Conservation (phyloP, 108 stramenopile genomes). For the Skeletonema costatum region DNA sequence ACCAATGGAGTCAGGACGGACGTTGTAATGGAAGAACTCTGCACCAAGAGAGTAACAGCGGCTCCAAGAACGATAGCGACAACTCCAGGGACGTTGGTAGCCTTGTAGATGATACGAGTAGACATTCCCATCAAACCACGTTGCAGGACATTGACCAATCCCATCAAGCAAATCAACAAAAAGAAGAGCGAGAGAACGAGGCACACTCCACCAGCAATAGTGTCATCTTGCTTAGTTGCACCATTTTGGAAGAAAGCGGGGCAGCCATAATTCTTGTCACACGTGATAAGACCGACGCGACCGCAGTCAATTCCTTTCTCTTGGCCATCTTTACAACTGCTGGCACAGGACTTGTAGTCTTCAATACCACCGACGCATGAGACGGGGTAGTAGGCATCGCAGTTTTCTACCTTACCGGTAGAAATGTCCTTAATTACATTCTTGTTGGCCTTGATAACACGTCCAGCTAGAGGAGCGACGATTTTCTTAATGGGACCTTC, state of each 20-base stretch:
- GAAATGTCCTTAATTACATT: constrained; percentile 74
- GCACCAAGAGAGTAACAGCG: constrained; percentile 83
- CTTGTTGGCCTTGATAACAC: constrained; percentile 80
- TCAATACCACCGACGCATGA: constrained; percentile 47
- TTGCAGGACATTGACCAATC: constrained; percentile 79
- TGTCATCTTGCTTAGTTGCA: constrained; percentile 65
- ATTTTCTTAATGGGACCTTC: constrained; percentile 78
- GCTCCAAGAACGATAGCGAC: constrained; percentile 78
- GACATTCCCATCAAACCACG: constrained; percentile 75
- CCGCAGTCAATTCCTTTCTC: constrained; percentile 30
- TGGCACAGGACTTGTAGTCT: constrained; percentile 53
- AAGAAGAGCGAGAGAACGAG: constrained; percentile 76
- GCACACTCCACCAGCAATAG: constrained; percentile 67
- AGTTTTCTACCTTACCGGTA: constrained; percentile 45
- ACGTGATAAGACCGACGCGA: constrained; percentile 69
- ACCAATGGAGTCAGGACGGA: constrained; percentile 85
- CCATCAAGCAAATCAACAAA: constrained; percentile 76
- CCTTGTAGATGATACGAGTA: constrained; percentile 84
- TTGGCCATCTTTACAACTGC: constrained; percentile 17
- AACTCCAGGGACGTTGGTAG: constrained; percentile 84
- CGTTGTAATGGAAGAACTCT: constrained; percentile 81
- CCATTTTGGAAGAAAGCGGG: constrained; percentile 81
- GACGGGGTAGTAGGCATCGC: constrained; percentile 68
- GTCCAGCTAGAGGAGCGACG: constrained; percentile 63
- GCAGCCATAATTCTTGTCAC: constrained; percentile 63